Base-by-base conservation (phyloP, 2,329 filamentous ascomycete genomes). In the Colletotrichum simmondsii region DNA sequence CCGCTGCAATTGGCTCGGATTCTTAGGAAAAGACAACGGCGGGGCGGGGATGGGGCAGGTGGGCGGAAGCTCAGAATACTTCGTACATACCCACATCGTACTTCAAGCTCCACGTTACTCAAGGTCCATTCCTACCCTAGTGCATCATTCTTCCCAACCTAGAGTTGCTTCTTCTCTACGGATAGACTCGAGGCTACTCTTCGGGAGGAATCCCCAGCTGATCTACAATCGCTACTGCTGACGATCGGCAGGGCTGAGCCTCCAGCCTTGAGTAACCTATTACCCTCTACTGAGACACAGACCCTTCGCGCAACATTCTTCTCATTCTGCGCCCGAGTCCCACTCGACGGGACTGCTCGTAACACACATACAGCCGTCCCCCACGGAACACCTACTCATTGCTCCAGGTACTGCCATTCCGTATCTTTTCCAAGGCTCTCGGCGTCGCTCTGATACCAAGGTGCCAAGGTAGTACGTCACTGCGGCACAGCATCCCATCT, bases 381-480 rank as follows among this genome's bases (percentile, higher is more conserved):
- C 19, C 10, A 12, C 32, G 11, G 32, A 12, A 12, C 11, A 3
- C 8, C 42, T 26, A 37, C 37, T 24, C 8, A 24, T 67, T 37
- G 49, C 19, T 30, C 32, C 32, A 35, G 32, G 32, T 12, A 1
- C 32, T 35, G 11, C 32, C 32, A 2, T 35, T 37, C 14, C 24
- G 59, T 30, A 28, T 24, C 66, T 42, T 19, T 24, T 54, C 53
- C 68, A 60, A 66, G 68, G 59, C 68, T 58, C 30, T 57, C 42
- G 35, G 63, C 61, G 68, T 26, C 49, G 42, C 22, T 60, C n/a
- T 22, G 3, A n/a, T n/a, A 49, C 42, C 42, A 49, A n/a, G 19
- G 19, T 24, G 68, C 68, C 68, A 71, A 71, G 30, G 63, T 62
- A 57, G 63, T 68, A 62, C 64, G 68, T 71, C 68, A 68, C 62